Conservation (phyloP, 352 stramenopile genomes). For the Phytopythium cucurbitacearum region DNA sequence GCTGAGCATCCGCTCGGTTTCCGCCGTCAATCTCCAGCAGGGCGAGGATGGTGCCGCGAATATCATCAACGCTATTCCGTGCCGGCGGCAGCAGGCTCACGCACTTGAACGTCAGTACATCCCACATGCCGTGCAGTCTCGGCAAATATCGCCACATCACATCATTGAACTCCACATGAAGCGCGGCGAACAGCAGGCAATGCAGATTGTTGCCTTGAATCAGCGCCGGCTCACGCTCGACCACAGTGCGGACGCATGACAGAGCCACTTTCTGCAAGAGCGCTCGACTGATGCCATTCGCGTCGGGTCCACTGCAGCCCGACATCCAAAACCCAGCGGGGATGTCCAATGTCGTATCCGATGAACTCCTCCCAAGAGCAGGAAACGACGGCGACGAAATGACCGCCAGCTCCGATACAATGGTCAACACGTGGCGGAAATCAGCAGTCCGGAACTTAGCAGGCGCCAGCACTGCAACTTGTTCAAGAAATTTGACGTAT, state of each 20-base stretch:
- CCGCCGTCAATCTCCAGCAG: conserved; percentile 65
- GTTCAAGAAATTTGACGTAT: conserved; percentile 35
- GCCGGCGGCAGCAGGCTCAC: conserved; percentile 11
- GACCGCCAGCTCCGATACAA: conserved; percentile 23
- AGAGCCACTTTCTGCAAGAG: conserved; percentile 69
- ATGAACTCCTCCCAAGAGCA: background rate
- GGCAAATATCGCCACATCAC: conserved; percentile 63
- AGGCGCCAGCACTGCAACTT: conserved; percentile 79
- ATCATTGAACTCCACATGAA: conserved; percentile 64
- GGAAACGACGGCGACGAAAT: conserved; percentile 10
- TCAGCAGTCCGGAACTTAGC: conserved; percentile 48
- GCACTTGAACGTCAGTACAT: conserved; percentile 44
- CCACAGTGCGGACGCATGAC: conserved; percentile 73
- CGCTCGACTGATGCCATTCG: conserved; percentile 53
- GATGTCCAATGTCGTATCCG: conserved; percentile 4
- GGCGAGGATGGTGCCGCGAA: conserved; percentile 56
- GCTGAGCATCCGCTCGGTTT: conserved; percentile 36
- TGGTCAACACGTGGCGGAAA: conserved; percentile 39
- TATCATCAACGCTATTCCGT: conserved; percentile 26
- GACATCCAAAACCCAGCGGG: background rate
- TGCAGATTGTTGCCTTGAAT: conserved; percentile 60
- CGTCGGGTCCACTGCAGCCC: background rate
- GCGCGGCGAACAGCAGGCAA: conserved; percentile 70
- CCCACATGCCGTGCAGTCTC: conserved; percentile 64
- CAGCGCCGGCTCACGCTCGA: conserved; percentile 66